Conservation (phyloP, 257 asterid species). For the Schizonepeta tenuifolia region DNA sequence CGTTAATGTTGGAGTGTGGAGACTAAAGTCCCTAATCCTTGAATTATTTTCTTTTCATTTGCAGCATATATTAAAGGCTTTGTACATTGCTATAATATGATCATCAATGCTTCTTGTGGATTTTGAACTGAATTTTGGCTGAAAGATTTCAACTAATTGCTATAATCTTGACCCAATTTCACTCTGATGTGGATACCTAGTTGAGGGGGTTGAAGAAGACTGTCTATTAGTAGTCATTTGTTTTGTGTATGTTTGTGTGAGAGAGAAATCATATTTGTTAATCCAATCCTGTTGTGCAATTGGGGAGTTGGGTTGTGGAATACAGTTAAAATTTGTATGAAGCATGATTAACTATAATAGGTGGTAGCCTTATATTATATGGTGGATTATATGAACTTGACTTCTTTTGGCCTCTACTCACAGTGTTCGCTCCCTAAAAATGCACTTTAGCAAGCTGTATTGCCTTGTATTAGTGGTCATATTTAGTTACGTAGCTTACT, state of each 20-base stretch:
- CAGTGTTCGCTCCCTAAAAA: background rate
- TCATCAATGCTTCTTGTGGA: slow-evolving; percentile 8
- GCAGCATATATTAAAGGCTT: too few relatives aligned
- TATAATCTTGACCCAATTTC: background rate
- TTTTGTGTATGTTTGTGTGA: background rate
- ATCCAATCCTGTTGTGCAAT: background rate
- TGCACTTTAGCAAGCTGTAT: background rate
- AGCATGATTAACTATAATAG: too few relatives aligned
- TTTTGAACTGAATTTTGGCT: background rate
- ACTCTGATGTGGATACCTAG: background rate
- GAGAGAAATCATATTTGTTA: background rate
- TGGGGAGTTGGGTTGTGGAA: background rate
- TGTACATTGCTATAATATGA: too few relatives aligned
- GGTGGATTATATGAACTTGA: background rate
- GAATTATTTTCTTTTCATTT: too few relatives aligned
- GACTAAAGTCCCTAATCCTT: too few relatives aligned
- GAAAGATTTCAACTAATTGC: background rate
- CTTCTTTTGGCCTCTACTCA: background rate
- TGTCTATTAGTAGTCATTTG: background rate
- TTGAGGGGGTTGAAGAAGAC: background rate
- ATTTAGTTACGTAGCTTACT: background rate
- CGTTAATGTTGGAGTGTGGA: too few relatives aligned
- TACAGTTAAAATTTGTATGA: too few relatives aligned
- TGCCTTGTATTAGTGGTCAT: background rate
- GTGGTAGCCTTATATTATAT: too few relatives aligned